Evolutionary conservation across 441 rosid species (phyloP).

Genomic region (Erodium moschatum): DNA sequence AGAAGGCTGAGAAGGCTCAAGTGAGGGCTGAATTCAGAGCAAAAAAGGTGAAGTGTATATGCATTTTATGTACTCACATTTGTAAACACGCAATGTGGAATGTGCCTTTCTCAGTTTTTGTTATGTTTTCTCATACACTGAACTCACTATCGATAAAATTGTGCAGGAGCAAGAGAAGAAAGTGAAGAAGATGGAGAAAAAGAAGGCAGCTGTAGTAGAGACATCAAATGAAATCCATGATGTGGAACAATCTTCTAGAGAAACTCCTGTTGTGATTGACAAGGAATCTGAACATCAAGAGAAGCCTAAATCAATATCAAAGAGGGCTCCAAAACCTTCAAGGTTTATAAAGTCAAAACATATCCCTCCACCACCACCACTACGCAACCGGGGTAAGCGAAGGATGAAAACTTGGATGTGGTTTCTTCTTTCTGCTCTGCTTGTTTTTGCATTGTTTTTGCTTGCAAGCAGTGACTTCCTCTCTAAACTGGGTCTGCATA

Average conservation of each 20-base stretch:
- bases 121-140: neutral
- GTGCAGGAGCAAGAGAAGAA: slow-evolving; percentile 72
- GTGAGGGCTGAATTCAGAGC: slow-evolving; percentile 62
- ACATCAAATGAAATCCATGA: slow-evolving; percentile 24
- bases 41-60: slow-evolving; percentile 31
- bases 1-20: slow-evolving; percentile 58
- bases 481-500: slow-evolving; percentile 19
- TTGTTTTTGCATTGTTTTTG: slow-evolving; percentile 38
- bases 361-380: slow-evolving; percentile 41
- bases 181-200: slow-evolving; percentile 61
- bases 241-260: slow-evolving; percentile 29
- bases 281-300: slow-evolving; percentile 37
- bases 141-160: slow-evolving; percentile 6
- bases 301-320: slow-evolving; percentile 29
- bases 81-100: no score
- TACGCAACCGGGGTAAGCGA: slow-evolving; percentile 60
- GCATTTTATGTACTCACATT: no score
- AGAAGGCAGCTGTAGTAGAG: slow-evolving; percentile 25
- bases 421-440: slow-evolving; percentile 33
- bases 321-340: slow-evolving; percentile 37
- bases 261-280: slow-evolving; percentile 30
- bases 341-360: slow-evolving; percentile 47
- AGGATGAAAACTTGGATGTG: slow-evolving; percentile 73
- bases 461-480: slow-evolving; percentile 41
- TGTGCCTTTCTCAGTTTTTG: no score